Evolutionary conservation across 2,329 filamentous ascomycete species (phyloP).

Genomic region (Mollisiaceae sp.): DNA sequence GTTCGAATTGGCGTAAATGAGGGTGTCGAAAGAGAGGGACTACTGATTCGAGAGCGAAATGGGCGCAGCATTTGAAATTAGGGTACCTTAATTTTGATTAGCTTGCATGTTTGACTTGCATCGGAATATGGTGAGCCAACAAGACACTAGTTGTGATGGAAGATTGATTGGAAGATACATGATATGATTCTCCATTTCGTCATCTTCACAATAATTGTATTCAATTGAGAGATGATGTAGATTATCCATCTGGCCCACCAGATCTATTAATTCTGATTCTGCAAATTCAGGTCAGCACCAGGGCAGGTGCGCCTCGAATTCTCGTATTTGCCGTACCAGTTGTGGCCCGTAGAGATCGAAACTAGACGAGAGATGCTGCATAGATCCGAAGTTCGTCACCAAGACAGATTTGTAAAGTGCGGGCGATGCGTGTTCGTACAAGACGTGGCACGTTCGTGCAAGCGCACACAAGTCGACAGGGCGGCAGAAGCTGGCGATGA

Average conservation of each 20-base stretch:
- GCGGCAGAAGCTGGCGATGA: neutral
- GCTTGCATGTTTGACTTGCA: neutral
- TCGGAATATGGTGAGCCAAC: neutral
- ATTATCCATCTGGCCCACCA: neutral
- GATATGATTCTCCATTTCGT: neutral
- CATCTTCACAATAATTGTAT: neutral
- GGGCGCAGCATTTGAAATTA: neutral
- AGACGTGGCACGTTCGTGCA: conserved; percentile 6
- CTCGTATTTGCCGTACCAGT: neutral
- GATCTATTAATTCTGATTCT: neutral
- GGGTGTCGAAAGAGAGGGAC: neutral
- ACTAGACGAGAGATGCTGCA: neutral
- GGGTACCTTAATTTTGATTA: neutral
- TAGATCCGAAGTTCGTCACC: neutral
- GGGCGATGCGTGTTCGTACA: neutral
- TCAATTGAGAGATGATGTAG: neutral
- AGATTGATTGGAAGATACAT: neutral
- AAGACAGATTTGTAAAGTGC: neutral
- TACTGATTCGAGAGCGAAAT: neutral
- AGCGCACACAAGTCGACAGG: conserved; percentile 1
- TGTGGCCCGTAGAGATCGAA: neutral
- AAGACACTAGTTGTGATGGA: neutral
- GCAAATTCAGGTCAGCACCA: neutral
- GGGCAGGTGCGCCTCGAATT: neutral
- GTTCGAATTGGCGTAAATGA: neutral